These are phyloP conservation scores for Coccomyxa subellipsoidea DNA, from an alignment of 163 green algal genomes.

Conservation along the genomic window DNA sequence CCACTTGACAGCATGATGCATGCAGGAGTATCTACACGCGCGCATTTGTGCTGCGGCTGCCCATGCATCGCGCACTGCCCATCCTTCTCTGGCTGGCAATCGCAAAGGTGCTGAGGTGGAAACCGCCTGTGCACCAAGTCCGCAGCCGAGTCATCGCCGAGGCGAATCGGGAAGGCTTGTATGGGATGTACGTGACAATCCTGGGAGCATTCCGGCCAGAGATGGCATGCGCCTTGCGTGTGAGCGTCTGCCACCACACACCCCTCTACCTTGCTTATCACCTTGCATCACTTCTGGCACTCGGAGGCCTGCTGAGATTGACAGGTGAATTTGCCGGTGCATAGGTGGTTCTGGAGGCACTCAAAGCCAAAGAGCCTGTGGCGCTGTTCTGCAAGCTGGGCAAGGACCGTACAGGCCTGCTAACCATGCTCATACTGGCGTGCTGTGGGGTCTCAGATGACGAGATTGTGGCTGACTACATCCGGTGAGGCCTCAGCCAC, in stretches of 20 bases:
- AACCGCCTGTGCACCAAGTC: neutral
- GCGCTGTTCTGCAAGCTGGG: slow-evolving; percentile 66
- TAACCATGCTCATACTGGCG: slow-evolving; percentile 52
- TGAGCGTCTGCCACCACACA: too few relatives aligned
- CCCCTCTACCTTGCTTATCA: too few relatives aligned
- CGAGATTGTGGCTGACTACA: slow-evolving; percentile 65
- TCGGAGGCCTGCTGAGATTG: too few relatives aligned
- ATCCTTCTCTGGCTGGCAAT: neutral
- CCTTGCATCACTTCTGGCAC: too few relatives aligned
- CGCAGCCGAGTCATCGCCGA: neutral
- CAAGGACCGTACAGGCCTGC: slow-evolving; percentile 68
- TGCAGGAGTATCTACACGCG: neutral
- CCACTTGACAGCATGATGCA: neutral
- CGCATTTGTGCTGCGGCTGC: neutral
- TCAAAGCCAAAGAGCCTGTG: slow-evolving; percentile 26
- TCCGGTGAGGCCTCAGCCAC: slow-evolving; percentile 21
- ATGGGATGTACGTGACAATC: slow-evolving; percentile 3
- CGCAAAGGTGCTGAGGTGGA: neutral
- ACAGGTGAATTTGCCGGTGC: neutral
- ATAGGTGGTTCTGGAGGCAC: slow-evolving; percentile 35
- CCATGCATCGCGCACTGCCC: neutral
- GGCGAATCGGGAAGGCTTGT: slow-evolving; percentile 1
- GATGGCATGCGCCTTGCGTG: slow-evolving; percentile 4
- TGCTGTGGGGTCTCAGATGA: slow-evolving; percentile 43
- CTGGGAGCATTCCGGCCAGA: neutral